Conservation (phyloP, 345 rosid genomes). For the Linum lewisii region DNA sequence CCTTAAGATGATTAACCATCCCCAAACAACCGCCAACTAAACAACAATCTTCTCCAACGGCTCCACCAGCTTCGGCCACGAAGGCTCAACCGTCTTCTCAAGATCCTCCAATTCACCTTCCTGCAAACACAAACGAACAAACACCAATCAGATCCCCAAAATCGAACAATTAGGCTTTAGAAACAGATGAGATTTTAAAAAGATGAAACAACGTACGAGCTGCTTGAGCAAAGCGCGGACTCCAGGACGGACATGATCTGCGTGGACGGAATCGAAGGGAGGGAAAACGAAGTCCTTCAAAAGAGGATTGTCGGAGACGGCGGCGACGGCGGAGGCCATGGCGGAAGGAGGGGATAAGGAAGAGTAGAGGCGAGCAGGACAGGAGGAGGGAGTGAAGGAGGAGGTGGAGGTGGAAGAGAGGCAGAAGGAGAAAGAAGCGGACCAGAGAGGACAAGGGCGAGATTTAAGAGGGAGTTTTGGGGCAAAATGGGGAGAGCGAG, state of each 20-base stretch:
- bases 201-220: constrained; percentile 35
- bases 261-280: constrained; percentile 55
- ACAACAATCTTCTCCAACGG: constrained; percentile 84
- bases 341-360: constrained; percentile 18
- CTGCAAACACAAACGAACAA: constrained; percentile 22
- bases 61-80: constrained; percentile 87
- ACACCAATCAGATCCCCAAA: constrained; percentile 8
- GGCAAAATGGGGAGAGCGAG: constrained; percentile 18
- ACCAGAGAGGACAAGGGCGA: constrained; percentile 42
- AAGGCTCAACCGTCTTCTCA: constrained; percentile 59
- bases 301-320: constrained; percentile 54
- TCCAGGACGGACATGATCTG: constrained; percentile 70
- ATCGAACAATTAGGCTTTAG: constrained; percentile 6
- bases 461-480: constrained; percentile 25
- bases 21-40: constrained; percentile 61
- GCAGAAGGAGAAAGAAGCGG: constrained; percentile 39
- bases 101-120: constrained; percentile 64
- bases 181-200: neutral
- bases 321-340: constrained; percentile 28
- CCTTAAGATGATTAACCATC: constrained; percentile 66
- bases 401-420: constrained; percentile 23
- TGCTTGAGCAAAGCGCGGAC: constrained; percentile 54
- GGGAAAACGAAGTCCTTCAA: constrained; percentile 65
- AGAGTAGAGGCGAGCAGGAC: constrained; percentile 17
- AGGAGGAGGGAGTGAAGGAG: neutral